Conservation (phyloP, 306 rosid species). For the Lablab purpureus region DNA sequence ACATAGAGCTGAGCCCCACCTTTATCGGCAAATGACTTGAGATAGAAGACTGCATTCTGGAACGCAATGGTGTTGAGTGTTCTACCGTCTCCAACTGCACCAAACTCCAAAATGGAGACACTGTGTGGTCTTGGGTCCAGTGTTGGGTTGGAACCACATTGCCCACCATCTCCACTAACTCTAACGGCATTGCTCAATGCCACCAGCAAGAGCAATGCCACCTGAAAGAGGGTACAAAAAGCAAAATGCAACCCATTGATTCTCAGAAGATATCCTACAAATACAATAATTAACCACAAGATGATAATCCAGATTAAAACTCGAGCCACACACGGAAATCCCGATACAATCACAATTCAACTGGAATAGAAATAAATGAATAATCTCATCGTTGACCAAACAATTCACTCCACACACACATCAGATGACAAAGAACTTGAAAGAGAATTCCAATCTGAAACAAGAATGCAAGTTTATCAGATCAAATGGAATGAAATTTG, state of each 20-base stretch:
- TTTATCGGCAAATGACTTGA: slow-evolving; percentile 95
- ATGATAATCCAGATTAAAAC: slow-evolving; percentile 13
- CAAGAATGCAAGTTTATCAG: slow-evolving; percentile 33
- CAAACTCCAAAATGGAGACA: slow-evolving; percentile 91
- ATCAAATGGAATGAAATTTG: slow-evolving; percentile 41
- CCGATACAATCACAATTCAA: slow-evolving; percentile 3
- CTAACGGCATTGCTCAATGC: slow-evolving; percentile 78
- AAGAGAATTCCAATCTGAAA: slow-evolving; percentile 26
- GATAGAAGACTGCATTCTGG: slow-evolving; percentile 95
- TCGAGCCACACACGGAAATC: neutral
- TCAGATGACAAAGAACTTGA: slow-evolving; percentile 31
- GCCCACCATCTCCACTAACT: slow-evolving; percentile 60
- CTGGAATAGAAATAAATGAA: neutral
- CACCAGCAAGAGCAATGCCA: slow-evolving; percentile 88
- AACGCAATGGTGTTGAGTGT: slow-evolving; percentile 91
- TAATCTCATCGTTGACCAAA: slow-evolving; percentile 19
- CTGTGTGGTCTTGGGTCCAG: slow-evolving; percentile 94
- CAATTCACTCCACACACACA: slow-evolving; percentile 16
- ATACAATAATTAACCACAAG: neutral
- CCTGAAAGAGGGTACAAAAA: slow-evolving; percentile 58
- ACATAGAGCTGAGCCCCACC: slow-evolving; percentile 99
- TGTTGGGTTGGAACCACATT: slow-evolving; percentile 64
- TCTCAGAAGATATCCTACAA: slow-evolving; percentile 48
- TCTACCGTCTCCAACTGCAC: slow-evolving; percentile 96
- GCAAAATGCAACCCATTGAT: slow-evolving; percentile 46